Percentiles rank a stretch among this genome's conserved stretches.
Evolutionary conservation across 257 asterid genomes (phyloP).

Genomic region (Marsdenia floribunda): DNA sequence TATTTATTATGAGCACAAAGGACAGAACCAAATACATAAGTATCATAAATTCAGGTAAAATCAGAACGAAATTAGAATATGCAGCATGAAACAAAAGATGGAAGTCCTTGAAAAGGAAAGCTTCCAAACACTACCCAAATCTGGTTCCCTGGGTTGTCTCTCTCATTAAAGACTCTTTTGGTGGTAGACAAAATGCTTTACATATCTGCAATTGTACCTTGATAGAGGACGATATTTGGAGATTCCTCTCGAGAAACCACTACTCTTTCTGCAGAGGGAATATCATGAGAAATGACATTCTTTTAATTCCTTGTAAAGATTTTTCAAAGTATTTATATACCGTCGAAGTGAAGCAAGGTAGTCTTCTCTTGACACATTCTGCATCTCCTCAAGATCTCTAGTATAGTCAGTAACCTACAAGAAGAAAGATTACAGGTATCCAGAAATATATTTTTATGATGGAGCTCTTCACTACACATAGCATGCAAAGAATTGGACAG

Average conservation of each 20-base stretch:
- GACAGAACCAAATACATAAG: slow-evolving; percentile 4
- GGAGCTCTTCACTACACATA: neutral
- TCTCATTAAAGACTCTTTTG: slow-evolving; percentile 1
- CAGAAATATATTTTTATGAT: neutral
- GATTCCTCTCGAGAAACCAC: slow-evolving; percentile 93
- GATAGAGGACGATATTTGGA: slow-evolving; percentile 94
- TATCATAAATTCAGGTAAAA: slow-evolving; percentile 9
- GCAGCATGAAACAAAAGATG: slow-evolving; percentile 12
- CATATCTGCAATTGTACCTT: slow-evolving; percentile 44
- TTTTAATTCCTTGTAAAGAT: neutral
- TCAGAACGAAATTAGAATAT: neutral
- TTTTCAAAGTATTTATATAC: slow-evolving; percentile 27
- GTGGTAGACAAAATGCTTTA: neutral
- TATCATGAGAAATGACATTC: slow-evolving; percentile 21
- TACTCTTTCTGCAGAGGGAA: slow-evolving; percentile 78
- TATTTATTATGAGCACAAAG: slow-evolving; percentile 19
- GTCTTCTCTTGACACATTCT: slow-evolving; percentile 87
- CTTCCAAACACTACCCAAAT: neutral
- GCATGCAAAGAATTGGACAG: neutral
- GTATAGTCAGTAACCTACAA: slow-evolving; percentile 83
- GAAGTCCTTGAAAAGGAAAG: slow-evolving; percentile 16
- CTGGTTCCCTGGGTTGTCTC: neutral
- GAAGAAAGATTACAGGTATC: neutral
- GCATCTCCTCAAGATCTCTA: slow-evolving; percentile 99
- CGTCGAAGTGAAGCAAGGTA: slow-evolving; percentile 96